Conservation (phyloP, 75 land plant species). For the Sequoia sempervirens region DNA sequence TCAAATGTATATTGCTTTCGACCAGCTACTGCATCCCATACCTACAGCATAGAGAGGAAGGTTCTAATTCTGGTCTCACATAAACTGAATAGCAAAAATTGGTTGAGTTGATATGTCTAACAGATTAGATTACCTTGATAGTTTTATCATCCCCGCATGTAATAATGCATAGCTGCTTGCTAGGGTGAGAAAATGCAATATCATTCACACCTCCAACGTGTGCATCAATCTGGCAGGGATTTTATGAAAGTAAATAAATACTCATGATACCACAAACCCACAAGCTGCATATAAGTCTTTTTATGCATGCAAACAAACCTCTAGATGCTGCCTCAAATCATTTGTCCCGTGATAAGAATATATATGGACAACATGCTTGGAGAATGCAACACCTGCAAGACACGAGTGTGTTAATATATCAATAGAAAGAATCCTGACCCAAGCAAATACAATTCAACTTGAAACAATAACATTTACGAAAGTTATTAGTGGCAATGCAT, state of each 20-base stretch:
- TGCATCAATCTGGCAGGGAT: conserved; percentile 11
- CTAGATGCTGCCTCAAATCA: conserved; percentile 50
- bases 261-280: background rate
- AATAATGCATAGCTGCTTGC: conserved; percentile 13
- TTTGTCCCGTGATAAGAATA: conserved; percentile 47
- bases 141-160: conserved; percentile 26
- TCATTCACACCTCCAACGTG: conserved; percentile 26
- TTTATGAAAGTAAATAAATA: background rate
- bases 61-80: background rate
- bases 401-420: background rate
- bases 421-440: background rate
- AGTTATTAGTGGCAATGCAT: background rate
- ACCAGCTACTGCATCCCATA: conserved; percentile 35
- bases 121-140: conserved; percentile 12
- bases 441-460: background rate
- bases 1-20: conserved; percentile 36
- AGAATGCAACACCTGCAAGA: conserved; percentile 65
- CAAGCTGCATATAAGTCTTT: background rate
- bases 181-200: conserved; percentile 15
- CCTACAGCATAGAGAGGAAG: conserved; percentile 6
- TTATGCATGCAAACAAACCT: conserved; percentile 32
- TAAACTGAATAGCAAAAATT: background rate
- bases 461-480: background rate
- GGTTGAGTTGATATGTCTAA: background rate
- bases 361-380: conserved; percentile 75